Evolutionary conservation across 352 stramenopile species (phyloP).

Genomic region (Elongisporangium anandrum): DNA sequence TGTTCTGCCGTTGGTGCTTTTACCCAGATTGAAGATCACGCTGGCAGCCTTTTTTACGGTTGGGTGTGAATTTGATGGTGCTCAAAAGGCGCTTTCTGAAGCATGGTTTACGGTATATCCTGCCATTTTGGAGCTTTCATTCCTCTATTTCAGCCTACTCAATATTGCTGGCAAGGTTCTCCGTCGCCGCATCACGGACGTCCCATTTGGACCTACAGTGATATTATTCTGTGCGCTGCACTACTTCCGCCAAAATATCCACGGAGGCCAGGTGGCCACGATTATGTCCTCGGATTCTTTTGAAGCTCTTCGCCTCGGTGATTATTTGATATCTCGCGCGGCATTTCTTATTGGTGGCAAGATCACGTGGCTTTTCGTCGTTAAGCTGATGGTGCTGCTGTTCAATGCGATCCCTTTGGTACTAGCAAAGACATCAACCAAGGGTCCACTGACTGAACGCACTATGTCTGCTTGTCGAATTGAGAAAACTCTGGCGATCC

Average conservation of each 20-base stretch:
- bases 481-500: slow-evolving; percentile 22
- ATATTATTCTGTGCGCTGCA: slow-evolving; percentile 31
- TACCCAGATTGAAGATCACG: slow-evolving; percentile 33
- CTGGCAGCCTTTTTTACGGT: slow-evolving; percentile 36
- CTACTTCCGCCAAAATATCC: slow-evolving; percentile 17
- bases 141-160: slow-evolving; percentile 40
- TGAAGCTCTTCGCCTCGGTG: slow-evolving; percentile 18
- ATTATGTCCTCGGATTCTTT: slow-evolving; percentile 23
- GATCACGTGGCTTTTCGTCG: slow-evolving; percentile 27
- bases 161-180: slow-evolving; percentile 37
- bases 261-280: slow-evolving; percentile 26
- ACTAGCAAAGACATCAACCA: slow-evolving; percentile 10
- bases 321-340: slow-evolving; percentile 30
- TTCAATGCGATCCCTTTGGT: slow-evolving; percentile 32
- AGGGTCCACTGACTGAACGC: slow-evolving; percentile 5
- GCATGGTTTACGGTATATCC: slow-evolving; percentile 50
- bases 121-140: slow-evolving; percentile 24
- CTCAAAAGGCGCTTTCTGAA: slow-evolving; percentile 33
- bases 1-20: slow-evolving; percentile 34
- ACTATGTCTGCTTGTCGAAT: not conserved
- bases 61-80: slow-evolving; percentile 39
- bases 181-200: slow-evolving; percentile 26
- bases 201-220: slow-evolving; percentile 31
- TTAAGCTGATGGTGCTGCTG: slow-evolving; percentile 34
- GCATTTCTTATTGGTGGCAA: slow-evolving; percentile 24